phyloP scores from a whole-genome alignment of 306 rosid species.

The Vigna angularis region DNA sequence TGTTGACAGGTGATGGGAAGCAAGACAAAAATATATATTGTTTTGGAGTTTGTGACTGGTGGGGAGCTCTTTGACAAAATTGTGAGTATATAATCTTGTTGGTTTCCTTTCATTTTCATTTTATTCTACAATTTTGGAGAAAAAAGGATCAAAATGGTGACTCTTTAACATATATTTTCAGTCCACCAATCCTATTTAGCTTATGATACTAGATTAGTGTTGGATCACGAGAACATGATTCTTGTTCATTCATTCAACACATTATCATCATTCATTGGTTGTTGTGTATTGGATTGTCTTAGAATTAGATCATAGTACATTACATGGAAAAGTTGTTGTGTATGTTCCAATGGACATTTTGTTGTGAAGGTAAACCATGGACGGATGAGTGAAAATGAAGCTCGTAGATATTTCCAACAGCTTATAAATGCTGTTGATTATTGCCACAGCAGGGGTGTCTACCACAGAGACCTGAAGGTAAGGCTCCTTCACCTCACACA shows the following conservation, averaged over 20 bases:
- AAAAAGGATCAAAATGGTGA: constrained; percentile 6
- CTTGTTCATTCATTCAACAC: constrained; percentile 15
- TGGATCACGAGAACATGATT: constrained; percentile 7
- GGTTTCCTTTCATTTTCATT: constrained; percentile 28
- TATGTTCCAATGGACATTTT: constrained; percentile 34
- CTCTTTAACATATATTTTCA: constrained; percentile 6
- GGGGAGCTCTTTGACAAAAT: constrained; percentile 99
- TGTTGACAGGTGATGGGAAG: constrained; percentile 92
- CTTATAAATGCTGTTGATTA: constrained; percentile 97
- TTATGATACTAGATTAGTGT: constrained; percentile 1
- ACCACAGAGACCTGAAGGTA: constrained; percentile 95
- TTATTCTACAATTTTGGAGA: constrained; percentile 1
- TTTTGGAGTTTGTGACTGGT: constrained; percentile 93
- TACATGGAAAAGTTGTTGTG: constrained; percentile 4
- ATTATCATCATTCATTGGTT: background rate
- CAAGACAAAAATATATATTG: constrained; percentile 90
- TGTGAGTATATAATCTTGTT: constrained; percentile 62
- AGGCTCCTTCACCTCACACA: constrained; percentile 16
- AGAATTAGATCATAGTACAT: constrained; percentile 29
- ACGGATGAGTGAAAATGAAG: constrained; percentile 90
- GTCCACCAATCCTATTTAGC: constrained; percentile 12
- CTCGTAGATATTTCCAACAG: constrained; percentile 95
- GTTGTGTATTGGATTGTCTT: constrained; percentile 23
- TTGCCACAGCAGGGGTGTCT: constrained; percentile 99
- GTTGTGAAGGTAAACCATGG: constrained; percentile 87